Evolutionary conservation across 768 basidiomycete species (phyloP).

Genomic region (Agaricus sinodeliciosus): DNA sequence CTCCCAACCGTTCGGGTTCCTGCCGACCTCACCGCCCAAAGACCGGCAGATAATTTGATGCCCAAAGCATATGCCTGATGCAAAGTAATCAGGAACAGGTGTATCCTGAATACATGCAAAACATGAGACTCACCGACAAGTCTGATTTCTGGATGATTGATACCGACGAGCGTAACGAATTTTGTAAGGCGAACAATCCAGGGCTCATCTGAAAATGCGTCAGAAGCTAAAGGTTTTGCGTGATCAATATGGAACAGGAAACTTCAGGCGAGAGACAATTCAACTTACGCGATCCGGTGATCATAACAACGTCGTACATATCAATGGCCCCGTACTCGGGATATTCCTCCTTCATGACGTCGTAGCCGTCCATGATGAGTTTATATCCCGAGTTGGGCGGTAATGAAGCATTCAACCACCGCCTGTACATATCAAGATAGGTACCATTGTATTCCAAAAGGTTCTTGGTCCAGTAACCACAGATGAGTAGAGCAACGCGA

Average conservation of each 20-base stretch:
- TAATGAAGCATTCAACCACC: conserved; percentile 30
- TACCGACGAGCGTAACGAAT: conserved; percentile 30
- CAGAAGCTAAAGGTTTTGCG: conserved; percentile 40
- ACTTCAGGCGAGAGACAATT: not conserved
- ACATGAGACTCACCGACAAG: conserved; percentile 42
- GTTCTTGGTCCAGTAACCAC: conserved; percentile 47
- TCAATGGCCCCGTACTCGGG: conserved; percentile 46
- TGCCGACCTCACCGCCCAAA: conserved; percentile 61
- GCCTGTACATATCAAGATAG: conserved; percentile 47
- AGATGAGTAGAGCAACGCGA: conserved; percentile 46
- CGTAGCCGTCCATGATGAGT: conserved; percentile 51
- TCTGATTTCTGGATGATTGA: not conserved
- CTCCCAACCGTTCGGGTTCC: conserved; percentile 69
- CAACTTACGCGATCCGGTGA: conserved; percentile 71
- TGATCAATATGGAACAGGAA: too few species aligned
- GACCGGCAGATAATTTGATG: conserved; percentile 73
- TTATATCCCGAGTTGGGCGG: conserved; percentile 19
- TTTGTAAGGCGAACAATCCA: conserved; percentile 71
- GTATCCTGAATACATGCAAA: too few species aligned
- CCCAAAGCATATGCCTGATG: conserved; percentile 82
- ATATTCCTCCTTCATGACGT: conserved; percentile 55
- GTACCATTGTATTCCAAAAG: conserved; percentile 40
- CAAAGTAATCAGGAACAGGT: too few species aligned
- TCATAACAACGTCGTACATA: conserved; percentile 61
- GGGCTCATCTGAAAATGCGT: conserved; percentile 64